Percentiles rank a stretch among this genome's conserved stretches.
phyloP scores from a whole-genome alignment of 1,139 yeast genomes.

The Diutina scorzettiae region DNA sequence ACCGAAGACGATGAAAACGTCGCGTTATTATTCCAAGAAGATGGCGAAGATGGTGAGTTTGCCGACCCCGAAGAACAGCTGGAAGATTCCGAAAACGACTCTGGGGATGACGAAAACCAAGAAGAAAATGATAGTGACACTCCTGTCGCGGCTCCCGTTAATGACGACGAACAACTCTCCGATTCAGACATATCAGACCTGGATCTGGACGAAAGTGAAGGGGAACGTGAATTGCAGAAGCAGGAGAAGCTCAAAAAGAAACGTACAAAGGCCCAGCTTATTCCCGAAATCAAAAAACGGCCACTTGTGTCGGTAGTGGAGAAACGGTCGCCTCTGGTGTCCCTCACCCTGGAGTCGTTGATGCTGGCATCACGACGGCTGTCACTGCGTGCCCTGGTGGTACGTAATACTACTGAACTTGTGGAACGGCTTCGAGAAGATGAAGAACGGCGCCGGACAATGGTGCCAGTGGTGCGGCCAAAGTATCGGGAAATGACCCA shows the following conservation, averaged over 20 bases:
- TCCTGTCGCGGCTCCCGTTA: slow-evolving; percentile 8
- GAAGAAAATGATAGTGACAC: slow-evolving; percentile 15
- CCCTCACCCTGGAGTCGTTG: neutral
- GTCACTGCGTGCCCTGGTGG: slow-evolving; percentile 69
- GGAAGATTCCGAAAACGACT: slow-evolving; percentile 12
- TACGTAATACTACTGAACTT: slow-evolving; percentile 67
- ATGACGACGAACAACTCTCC: slow-evolving; percentile 37
- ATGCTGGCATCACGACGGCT: slow-evolving; percentile 27
- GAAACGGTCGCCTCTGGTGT: neutral
- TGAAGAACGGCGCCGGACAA: slow-evolving; percentile 51
- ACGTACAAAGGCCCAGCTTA: slow-evolving; percentile 23
- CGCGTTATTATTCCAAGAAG: slow-evolving; percentile 69
- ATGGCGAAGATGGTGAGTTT: slow-evolving; percentile 75
- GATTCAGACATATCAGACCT: slow-evolving; percentile 41
- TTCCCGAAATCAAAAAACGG: slow-evolving; percentile 36
- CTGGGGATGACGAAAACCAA: slow-evolving; percentile 20
- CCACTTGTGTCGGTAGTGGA: neutral
- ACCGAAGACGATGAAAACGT: slow-evolving; percentile 65
- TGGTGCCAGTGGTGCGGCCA: slow-evolving; percentile 30
- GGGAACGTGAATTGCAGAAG: slow-evolving; percentile 50
- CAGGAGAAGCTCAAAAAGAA: slow-evolving; percentile 36
- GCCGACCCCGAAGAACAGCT: slow-evolving; percentile 20
- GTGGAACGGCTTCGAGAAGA: slow-evolving; percentile 62
- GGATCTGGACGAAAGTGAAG: slow-evolving; percentile 50
- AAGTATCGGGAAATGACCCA: slow-evolving; percentile 56